Base-by-base conservation (phyloP, 495 filamentous ascomycete genomes). In the Letharia columbiana region DNA sequence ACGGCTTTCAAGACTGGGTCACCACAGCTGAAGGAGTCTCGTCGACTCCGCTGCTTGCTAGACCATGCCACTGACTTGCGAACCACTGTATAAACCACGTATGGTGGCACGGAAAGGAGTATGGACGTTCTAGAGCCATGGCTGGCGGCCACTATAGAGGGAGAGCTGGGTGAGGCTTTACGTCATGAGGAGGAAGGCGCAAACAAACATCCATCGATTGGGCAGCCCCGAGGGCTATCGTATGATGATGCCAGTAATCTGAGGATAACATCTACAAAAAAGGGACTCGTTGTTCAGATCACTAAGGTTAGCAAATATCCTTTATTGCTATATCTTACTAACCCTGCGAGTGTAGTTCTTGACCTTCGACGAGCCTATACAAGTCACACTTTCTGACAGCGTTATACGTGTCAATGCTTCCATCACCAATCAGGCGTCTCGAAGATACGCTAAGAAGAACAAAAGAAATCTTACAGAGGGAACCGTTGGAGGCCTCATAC, bases 201-300 rank as follows among this genome's bases (percentile, higher is more conserved):
- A 23, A 57, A n/a, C 15, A 57, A 3, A 37, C 28, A 60, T 60
- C 54, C 50, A 39, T 65, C 52, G 63, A 59, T 35, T 44, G 63
- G 40, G 28, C 28, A 49, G 52, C 37, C 54, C 52, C 31, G 44
- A 47, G 63, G 23, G 41, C 54, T 44, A 28, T 50, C 57, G n/a
- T 57, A 78, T 56, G 77, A 82, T 54, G 71, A 79, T 71, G 78
- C 76, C 10, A 73, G 75, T 62, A 76, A 73, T 35, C 63, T 82
- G 49, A 74, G 71, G 17, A 77, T 82, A 63, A 68, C 50, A 33
- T 68, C 59, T 37, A 9, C 41, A 9, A 63, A 58, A 0, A 35
- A 60, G 9, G 61, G 66, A 37, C 33, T 13, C 8, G 4, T 59
- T 33, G 77, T 75, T 18, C 59, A 72, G 54, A 66, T 72, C n/a